These are phyloP conservation scores for Mucor irregularis DNA, from an alignment of 371 early-diverging fungal genomes.

Conservation along the genomic window DNA sequence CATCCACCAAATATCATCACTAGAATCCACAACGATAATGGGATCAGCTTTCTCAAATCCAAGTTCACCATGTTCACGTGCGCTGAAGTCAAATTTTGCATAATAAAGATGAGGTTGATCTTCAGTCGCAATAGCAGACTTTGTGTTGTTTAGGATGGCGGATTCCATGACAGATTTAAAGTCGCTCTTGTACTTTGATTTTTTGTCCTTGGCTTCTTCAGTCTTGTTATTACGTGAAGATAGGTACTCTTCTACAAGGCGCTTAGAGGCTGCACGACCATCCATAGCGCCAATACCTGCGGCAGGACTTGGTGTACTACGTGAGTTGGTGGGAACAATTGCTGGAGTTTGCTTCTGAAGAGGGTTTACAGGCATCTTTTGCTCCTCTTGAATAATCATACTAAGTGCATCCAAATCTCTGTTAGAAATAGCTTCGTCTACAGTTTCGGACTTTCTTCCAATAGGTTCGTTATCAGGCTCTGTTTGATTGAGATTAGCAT, in stretches of 20 bases:
- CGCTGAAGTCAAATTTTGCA: slow-evolving; percentile 74
- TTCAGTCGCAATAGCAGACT: slow-evolving; percentile 24
- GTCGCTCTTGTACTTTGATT: slow-evolving; percentile 40
- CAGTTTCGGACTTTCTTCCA: slow-evolving; percentile 8
- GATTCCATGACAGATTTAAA: slow-evolving; percentile 41
- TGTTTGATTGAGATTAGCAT: not conserved
- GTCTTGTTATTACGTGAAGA: slow-evolving; percentile 19
- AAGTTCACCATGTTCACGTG: slow-evolving; percentile 77
- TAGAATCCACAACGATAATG: slow-evolving; percentile 75
- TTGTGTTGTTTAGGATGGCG: slow-evolving; percentile 40
- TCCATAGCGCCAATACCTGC: slow-evolving; percentile 15
- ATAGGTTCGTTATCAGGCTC: not conserved
- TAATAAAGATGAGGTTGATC: slow-evolving; percentile 60
- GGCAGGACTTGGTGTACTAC: slow-evolving; percentile 2
- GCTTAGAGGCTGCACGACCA: slow-evolving; percentile 42
- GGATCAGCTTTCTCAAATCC: slow-evolving; percentile 75
- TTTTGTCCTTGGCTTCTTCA: not conserved
- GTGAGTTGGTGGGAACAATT: not conserved
- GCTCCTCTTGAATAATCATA: slow-evolving; percentile 9
- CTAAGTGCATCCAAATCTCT: slow-evolving; percentile 12
- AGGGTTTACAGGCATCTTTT: not conserved
- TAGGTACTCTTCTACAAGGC: slow-evolving; percentile 44
- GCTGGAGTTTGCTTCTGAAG: not conserved
- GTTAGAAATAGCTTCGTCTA: slow-evolving; percentile 13
- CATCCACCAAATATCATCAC: slow-evolving; percentile 87